phyloP scores from a whole-genome alignment of 2,329 filamentous ascomycete species.

The Neocatenulostroma microsporum region DNA sequence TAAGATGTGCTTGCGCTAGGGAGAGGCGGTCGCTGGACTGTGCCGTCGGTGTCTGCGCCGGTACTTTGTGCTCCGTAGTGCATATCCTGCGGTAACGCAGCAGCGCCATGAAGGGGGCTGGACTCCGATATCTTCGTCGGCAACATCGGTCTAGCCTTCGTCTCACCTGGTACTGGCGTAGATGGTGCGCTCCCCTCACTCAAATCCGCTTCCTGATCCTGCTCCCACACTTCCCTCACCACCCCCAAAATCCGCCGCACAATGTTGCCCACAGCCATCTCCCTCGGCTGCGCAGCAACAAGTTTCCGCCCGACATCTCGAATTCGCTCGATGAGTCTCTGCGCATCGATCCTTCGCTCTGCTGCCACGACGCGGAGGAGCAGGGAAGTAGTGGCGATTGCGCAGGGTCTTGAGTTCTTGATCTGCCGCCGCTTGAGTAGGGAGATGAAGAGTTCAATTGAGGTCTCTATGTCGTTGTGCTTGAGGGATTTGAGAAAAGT shows the following conservation, averaged over 20 bases:
- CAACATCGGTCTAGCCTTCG: slow-evolving; percentile 12
- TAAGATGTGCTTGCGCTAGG: slow-evolving; percentile 57
- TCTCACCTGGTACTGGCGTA: slow-evolving; percentile 13
- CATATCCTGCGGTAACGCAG: slow-evolving; percentile 17
- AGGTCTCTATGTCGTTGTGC: slow-evolving; percentile 65
- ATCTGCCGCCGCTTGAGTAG: slow-evolving; percentile 89
- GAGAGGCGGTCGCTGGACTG: slow-evolving; percentile 50
- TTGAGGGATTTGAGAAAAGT: slow-evolving; percentile 75
- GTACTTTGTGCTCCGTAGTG: slow-evolving; percentile 3
- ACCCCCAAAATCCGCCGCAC: slow-evolving; percentile 82
- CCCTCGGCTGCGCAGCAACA: slow-evolving; percentile 74
- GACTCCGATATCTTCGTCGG: slow-evolving; percentile 40
- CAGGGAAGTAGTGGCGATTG: slow-evolving; percentile 82
- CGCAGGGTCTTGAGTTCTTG: slow-evolving; percentile 76
- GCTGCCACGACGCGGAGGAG: slow-evolving; percentile 73
- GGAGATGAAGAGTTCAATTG: slow-evolving; percentile 74
- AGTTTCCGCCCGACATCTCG: slow-evolving; percentile 70
- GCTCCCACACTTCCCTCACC: slow-evolving; percentile 83
- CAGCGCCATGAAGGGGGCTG: slow-evolving; percentile 39
- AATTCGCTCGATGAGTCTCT: slow-evolving; percentile 71
- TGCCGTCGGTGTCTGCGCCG: neutral
- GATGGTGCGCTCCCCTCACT: slow-evolving; percentile 28
- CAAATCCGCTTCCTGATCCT: slow-evolving; percentile 52
- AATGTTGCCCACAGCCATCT: slow-evolving; percentile 91
- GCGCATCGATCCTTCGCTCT: slow-evolving; percentile 68